phyloP scores from a whole-genome alignment of 306 rosid species.

The Prunus fruticosa region DNA sequence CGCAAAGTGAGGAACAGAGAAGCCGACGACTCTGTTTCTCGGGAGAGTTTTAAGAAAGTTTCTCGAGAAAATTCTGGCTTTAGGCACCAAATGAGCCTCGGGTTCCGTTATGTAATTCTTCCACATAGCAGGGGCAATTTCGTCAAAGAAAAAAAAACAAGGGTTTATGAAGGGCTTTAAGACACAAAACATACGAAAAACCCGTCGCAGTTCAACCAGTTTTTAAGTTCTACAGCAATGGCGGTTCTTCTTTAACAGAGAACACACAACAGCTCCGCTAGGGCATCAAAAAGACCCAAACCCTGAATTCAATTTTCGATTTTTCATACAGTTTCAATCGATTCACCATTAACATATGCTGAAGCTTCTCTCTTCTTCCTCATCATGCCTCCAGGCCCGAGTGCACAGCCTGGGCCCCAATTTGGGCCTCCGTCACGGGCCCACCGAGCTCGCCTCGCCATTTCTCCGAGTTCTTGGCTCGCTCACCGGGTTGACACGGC shows the following conservation, averaged over 20 bases:
- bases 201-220: background rate
- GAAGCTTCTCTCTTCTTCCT: constrained; percentile 63
- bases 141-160: constrained; percentile 6
- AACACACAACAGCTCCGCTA: constrained; percentile 9
- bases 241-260: constrained; percentile 29
- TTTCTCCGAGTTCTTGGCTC: constrained; percentile 47
- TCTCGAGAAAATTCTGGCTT: background rate
- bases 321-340: background rate
- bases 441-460: constrained; percentile 43
- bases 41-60: background rate
- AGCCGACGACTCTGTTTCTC: background rate
- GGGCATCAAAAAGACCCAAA: constrained; percentile 4
- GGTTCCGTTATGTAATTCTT: background rate
- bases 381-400: constrained; percentile 37
- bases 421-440: constrained; percentile 41
- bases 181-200: background rate
- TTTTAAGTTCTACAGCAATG: constrained; percentile 36
- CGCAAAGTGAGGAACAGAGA: constrained; percentile 10
- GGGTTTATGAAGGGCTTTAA: constrained; percentile 90
- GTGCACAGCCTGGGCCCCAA: constrained; percentile 37
- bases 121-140: constrained; percentile 14
- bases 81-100: background rate
- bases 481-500: constrained; percentile 33
- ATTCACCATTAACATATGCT: constrained; percentile 43
- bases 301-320: constrained; percentile 3